A percentile compares a stretch with the other conserved stretches of the same genome.
Evolutionary conservation across 345 rosid genomes (phyloP).

Genomic region (Brassica rapa): DNA sequence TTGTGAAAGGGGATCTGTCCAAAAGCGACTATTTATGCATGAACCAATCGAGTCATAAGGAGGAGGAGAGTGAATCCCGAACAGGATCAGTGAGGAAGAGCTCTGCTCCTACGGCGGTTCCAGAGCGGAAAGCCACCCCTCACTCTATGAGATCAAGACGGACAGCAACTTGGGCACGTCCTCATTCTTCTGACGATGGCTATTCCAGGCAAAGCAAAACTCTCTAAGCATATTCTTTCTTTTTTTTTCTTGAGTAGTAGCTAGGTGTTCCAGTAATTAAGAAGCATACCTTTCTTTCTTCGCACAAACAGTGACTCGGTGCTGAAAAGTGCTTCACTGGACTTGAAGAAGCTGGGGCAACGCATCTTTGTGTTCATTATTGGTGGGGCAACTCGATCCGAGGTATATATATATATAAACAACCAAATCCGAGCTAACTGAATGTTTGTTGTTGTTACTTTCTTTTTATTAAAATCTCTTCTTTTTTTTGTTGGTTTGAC

Average conservation of each 20-base stretch:
- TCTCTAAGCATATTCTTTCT: neutral
- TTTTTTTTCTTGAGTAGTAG: neutral
- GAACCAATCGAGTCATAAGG: conserved; percentile 46
- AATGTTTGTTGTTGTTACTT: conserved; percentile 19
- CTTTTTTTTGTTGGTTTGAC: conserved; percentile 18
- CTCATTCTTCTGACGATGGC: conserved; percentile 77
- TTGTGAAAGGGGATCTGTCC: conserved; percentile 66
- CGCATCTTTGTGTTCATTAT: conserved; percentile 83
- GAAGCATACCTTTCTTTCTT: conserved; percentile 10
- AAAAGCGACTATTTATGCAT: conserved; percentile 64
- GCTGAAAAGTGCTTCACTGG: conserved; percentile 52
- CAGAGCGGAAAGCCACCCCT: conserved; percentile 68
- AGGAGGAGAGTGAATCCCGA: conserved; percentile 36
- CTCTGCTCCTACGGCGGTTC: conserved; percentile 41
- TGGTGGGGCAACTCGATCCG: conserved; percentile 96
- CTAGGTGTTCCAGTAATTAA: conserved; percentile 14
- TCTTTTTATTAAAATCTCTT: neutral
- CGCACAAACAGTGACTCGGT: conserved; percentile 64
- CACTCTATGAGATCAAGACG: conserved; percentile 90
- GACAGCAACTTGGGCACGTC: conserved; percentile 79
- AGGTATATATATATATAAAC: conserved; percentile 50
- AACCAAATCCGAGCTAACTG: conserved; percentile 8
- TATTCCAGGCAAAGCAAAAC: conserved; percentile 56
- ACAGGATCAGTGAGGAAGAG: conserved; percentile 48
- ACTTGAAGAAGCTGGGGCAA: conserved; percentile 77